These are phyloP conservation scores for Persicaria tinctoria DNA, from an alignment of 148 eudicot species.

Conservation along the genomic window DNA sequence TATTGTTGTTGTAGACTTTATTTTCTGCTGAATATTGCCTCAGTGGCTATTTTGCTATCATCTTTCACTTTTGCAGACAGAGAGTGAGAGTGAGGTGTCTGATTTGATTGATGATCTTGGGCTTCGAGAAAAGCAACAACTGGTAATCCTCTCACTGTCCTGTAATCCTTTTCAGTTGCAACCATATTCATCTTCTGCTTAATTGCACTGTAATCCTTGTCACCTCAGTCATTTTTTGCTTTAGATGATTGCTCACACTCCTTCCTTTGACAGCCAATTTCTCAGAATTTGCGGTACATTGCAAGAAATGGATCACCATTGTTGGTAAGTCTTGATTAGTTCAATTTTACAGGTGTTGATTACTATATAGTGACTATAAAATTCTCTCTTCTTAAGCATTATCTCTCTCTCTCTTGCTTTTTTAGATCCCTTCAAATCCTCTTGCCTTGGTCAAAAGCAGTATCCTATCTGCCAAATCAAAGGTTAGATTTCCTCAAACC, in stretches of 20 bases:
- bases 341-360: neutral
- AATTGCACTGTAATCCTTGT: neutral
- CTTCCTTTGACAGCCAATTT: slow-evolving; percentile 56
- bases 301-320: slow-evolving; percentile 74
- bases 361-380: neutral
- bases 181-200: neutral
- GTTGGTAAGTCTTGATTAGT: slow-evolving; percentile 38
- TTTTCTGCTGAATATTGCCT: slow-evolving; percentile 5
- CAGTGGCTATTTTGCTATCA: slow-evolving; percentile 2
- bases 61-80: slow-evolving; percentile 47
- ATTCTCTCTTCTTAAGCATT: neutral
- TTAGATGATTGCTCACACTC: neutral
- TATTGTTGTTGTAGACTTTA: neutral
- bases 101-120: slow-evolving; percentile 75
- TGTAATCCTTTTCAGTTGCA: neutral
- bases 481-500: slow-evolving; percentile 37
- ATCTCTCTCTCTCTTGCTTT: slow-evolving; percentile 13
- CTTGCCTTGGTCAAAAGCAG: slow-evolving; percentile 57
- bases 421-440: slow-evolving; percentile 84
- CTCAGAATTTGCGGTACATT: slow-evolving; percentile 82
- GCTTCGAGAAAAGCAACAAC: slow-evolving; percentile 76
- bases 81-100: slow-evolving; percentile 66
- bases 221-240: neutral
- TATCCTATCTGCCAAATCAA: slow-evolving; percentile 74
- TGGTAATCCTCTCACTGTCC: slow-evolving; percentile 36